Evolutionary conservation across 2,329 filamentous ascomycete genomes (phyloP), one percentile per base, ranked within the genome.

Genomic region (Apiospora malaysiana): DNA sequence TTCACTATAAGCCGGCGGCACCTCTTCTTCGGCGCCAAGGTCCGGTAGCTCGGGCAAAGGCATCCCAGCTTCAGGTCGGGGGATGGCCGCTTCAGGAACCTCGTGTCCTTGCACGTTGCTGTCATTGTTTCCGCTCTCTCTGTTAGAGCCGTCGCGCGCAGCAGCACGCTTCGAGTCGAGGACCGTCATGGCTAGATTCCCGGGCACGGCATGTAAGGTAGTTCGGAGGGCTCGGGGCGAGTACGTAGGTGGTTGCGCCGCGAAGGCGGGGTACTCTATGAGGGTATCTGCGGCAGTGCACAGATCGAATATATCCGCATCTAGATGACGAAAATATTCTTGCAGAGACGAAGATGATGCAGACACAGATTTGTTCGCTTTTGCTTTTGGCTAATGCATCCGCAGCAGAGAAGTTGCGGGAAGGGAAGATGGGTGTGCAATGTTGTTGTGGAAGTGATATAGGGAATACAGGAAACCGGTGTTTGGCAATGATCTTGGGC

Each of bases 1-100:
- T 25, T 89, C 87, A 74, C 89, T 90, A 75, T 92, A 92, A 0
- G 88, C 86, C 1, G 89, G 89, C 27, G 86, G 87, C 8, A 83
- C 82, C 23, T 85, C 84, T 1, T 80, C 76, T 42, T 79, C 78
- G 56, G 80, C 77, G 16, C 81, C 83, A 42, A 87, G 79, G 42
- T 83, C 81, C 3, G 85, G 82, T 1, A 40, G n/a, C 16, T 32
- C 67, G 23, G 67, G 67, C 23, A 68, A 40, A 25, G 65, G 65
- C 65, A 67, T 67, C 3, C 56, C 56, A 21, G 56, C 56, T 63
- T 63, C 56, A 32, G 56, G 56, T 32, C 56, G n/a, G 21, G 56
- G 56, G 18, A 63, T 63, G 5, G 67, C 69, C 37, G 56, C 45
- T 56, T 49, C 59, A n/a, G 49, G 47, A 43, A 71, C 42, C 37